These are phyloP conservation scores for Neoboletus subvelutipes DNA, from an alignment of 768 basidiomycete species.

Conservation along the genomic window DNA sequence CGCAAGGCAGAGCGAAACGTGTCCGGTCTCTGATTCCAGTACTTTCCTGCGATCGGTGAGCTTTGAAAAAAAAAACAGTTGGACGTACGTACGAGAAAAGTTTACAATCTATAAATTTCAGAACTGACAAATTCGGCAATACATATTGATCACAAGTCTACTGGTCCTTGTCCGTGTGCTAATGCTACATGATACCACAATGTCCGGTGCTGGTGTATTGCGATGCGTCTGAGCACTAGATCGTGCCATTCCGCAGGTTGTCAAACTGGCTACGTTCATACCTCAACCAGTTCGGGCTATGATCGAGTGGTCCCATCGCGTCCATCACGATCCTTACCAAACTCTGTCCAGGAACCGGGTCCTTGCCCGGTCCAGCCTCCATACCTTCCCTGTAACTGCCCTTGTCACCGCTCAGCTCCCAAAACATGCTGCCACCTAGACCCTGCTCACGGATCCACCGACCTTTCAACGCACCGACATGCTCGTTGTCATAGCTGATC, in stretches of 20 bases:
- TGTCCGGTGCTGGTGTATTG: neutral
- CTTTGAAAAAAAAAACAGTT: neutral
- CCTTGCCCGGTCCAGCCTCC: constrained; percentile 75
- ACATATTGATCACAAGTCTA: neutral
- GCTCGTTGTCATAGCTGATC: constrained; percentile 78
- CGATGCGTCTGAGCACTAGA: constrained; percentile 19
- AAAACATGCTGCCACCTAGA: constrained; percentile 92
- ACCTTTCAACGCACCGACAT: constrained; percentile 71
- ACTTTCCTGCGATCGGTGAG: neutral
- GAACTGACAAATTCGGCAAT: constrained; percentile 8
- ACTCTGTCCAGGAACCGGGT: constrained; percentile 64
- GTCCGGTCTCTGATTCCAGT: neutral
- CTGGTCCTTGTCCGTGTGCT: neutral
- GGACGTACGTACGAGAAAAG: neutral
- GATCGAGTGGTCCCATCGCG: constrained; percentile 74
- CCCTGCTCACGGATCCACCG: constrained; percentile 74
- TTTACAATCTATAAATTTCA: neutral
- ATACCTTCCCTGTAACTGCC: constrained; percentile 63
- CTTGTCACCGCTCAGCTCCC: constrained; percentile 92
- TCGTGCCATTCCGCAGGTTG: constrained; percentile 72
- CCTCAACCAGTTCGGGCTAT: constrained; percentile 73
- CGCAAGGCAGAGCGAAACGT: constrained; percentile 1
- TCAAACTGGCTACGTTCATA: constrained; percentile 79
- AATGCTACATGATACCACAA: neutral
- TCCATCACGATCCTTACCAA: constrained; percentile 74